Conservation (phyloP, 257 asterid genomes). For the Solanum piurae region DNA sequence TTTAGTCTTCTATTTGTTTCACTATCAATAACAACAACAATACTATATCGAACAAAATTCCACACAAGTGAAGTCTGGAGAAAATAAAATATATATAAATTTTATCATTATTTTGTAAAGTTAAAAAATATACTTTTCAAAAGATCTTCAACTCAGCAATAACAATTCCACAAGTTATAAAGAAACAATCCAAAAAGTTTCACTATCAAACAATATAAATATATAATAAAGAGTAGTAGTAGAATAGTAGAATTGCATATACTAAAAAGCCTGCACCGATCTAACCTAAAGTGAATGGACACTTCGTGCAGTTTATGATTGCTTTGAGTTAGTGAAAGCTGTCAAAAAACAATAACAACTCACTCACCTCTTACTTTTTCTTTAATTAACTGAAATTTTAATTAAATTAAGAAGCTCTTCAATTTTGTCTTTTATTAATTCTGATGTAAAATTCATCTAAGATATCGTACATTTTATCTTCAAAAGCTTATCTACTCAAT, state of each 20-base stretch:
- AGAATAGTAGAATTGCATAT: neutral
- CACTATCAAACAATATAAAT: too few relatives aligned
- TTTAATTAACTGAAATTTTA: neutral
- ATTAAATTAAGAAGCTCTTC: neutral
- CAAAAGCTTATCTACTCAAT: neutral
- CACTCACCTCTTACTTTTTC: neutral
- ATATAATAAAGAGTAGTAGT: neutral
- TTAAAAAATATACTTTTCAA: too few relatives aligned
- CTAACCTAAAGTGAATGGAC: neutral
- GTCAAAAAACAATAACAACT: neutral
- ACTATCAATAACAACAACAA: neutral
- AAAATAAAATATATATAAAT: too few relatives aligned
- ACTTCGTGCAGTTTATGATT: neutral
- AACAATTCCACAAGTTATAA: too few relatives aligned
- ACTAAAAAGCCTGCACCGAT: neutral
- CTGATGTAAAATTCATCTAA: neutral
- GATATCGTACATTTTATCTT: neutral
- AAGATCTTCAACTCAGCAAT: too few relatives aligned
- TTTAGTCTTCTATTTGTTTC: neutral
- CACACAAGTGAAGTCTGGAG: accelerated
- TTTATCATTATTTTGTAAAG: accelerated
- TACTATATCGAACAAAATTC: too few relatives aligned
- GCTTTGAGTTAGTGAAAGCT: neutral
- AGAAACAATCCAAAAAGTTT: neutral
- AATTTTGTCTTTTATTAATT: neutral